Evolutionary conservation across 768 basidiomycete genomes (phyloP), one percentile per base, ranked within the genome.

Genomic region (Dacryopinax primogenitus): DNA sequence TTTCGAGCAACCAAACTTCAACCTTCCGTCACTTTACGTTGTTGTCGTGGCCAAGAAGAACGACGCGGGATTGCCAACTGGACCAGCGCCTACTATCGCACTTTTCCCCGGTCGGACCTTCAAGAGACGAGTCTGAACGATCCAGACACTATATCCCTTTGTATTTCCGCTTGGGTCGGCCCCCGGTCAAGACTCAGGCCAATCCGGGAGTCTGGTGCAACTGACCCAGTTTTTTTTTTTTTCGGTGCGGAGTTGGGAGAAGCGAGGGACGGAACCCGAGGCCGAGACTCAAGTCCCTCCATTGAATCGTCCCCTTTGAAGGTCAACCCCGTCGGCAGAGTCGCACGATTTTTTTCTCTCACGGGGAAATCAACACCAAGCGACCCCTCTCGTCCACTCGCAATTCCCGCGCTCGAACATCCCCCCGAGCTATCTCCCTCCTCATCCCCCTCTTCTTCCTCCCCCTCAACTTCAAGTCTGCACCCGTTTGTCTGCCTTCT

Each of bases 1-100:
- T 32, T 3, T 58, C 51, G 51, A 58, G 26, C 51, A 58, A 58
- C n/a, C n/a, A n/a, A 58, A 7, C 7, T 58, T 58, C 15, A 30
- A 26, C 51, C 51, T 58, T 23, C 51, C 51, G 51, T 58, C 21
- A 58, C 51, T 18, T 58, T 58, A 58, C 51, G 51, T 58, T 58
- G 51, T 58, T 58, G 26, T 58, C 32, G 51, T 58, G 51, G 26
- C 26, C 45, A 23, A 32, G 18, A 15, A 58, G 32, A 30, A 32
- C 26, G 9, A 4, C 51, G 21, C 51, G 51, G 51, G 51, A 58
- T 58, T 58, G 51, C 3, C 51, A 58, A 58, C 51, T 58, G 51
- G 51, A 58, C 51, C 51, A 32, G 51, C 51, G 51, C 51, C 51
- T 58, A 30, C 13, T 30, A 58, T 26, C 26, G 15, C 51, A 15